Conservation (phyloP, 1,284 basidiomycete genomes). For the Sporisorium iseilematis-ciliati region DNA sequence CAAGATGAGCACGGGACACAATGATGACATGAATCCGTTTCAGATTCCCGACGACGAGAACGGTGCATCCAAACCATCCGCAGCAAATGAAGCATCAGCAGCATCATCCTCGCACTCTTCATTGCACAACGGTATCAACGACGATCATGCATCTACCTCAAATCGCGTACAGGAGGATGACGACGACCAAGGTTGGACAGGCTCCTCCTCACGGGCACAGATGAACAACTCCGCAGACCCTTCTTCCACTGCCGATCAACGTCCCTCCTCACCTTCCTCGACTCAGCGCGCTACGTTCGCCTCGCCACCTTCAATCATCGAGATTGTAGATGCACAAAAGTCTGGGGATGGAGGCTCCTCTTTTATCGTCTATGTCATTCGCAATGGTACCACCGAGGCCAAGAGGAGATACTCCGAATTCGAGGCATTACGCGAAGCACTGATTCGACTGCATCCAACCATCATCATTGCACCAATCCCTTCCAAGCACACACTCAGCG, state of each 20-base stretch:
- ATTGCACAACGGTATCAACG: background rate
- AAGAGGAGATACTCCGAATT: constrained; percentile 97
- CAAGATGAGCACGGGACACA: constrained; percentile 30
- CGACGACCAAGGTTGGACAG: constrained; percentile 42
- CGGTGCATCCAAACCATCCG: constrained; percentile 12
- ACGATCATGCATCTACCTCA: background rate
- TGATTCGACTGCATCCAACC: constrained; percentile 91
- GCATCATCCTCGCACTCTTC: constrained; percentile 30
- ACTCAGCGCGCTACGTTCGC: constrained; percentile 31
- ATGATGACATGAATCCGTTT: constrained; percentile 48
- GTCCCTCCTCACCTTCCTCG: constrained; percentile 20
- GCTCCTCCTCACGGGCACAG: constrained; percentile 36
- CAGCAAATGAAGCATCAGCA: constrained; percentile 12
- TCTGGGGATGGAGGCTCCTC: constrained; percentile 83
- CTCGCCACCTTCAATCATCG: constrained; percentile 43
- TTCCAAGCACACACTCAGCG: constrained; percentile 92
- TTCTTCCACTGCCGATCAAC: background rate
- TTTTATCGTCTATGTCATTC: constrained; percentile 95
- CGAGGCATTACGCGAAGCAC: constrained; percentile 86
- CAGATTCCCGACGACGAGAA: constrained; percentile 48
- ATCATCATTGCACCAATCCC: constrained; percentile 98
- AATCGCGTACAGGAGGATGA: constrained; percentile 27
- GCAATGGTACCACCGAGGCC: constrained; percentile 84
- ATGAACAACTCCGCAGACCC: constrained; percentile 10
- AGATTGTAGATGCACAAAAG: constrained; percentile 87